Conservation (phyloP, 2,329 filamentous ascomycete species). For the Pyrenochaeta sp. region DNA sequence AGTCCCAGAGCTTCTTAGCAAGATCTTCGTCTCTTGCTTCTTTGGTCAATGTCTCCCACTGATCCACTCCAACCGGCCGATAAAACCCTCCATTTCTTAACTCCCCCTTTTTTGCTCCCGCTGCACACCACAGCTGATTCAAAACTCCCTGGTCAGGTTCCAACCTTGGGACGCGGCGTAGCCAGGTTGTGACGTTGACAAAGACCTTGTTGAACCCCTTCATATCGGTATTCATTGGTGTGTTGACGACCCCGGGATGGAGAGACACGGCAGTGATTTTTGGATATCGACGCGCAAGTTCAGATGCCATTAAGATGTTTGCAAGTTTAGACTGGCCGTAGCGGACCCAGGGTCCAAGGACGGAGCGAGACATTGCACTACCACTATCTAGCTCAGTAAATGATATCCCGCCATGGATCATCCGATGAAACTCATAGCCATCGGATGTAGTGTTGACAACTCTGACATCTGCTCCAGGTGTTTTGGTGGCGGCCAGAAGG, state of each 20-base stretch:
- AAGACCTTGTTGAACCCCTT: conserved; percentile 20
- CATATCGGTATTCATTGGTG: conserved; percentile 45
- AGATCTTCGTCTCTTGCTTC: conserved; percentile 16
- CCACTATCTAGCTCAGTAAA: conserved; percentile 41
- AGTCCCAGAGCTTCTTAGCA: conserved; percentile 24
- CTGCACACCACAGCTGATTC: conserved; percentile 51
- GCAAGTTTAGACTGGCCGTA: conserved; percentile 60
- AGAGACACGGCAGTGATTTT: conserved; percentile 50
- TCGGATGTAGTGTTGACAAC: conserved; percentile 50
- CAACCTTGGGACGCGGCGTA: conserved; percentile 5
- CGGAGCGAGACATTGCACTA: conserved; percentile 23
- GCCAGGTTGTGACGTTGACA: conserved; percentile 11
- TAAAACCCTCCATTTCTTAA: conserved; percentile 53
- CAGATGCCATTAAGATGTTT: conserved; percentile 53
- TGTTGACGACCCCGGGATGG: conserved; percentile 57
- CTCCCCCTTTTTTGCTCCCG: conserved; percentile 34
- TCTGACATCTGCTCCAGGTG: conserved; percentile 51
- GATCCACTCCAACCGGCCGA: conserved; percentile 26
- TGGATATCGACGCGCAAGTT: conserved; percentile 54
- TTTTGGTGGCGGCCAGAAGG: conserved; percentile 49
- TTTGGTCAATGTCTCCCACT: conserved; percentile 13
- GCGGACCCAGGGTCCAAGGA: conserved; percentile 42
- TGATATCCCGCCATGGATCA: conserved; percentile 36
- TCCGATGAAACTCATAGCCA: conserved; percentile 23
- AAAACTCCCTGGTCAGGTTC: conserved; percentile 35